phyloP scores from a whole-genome alignment of 2,329 filamentous ascomycete genomes.

The Aspergillus pseudotamarii region DNA sequence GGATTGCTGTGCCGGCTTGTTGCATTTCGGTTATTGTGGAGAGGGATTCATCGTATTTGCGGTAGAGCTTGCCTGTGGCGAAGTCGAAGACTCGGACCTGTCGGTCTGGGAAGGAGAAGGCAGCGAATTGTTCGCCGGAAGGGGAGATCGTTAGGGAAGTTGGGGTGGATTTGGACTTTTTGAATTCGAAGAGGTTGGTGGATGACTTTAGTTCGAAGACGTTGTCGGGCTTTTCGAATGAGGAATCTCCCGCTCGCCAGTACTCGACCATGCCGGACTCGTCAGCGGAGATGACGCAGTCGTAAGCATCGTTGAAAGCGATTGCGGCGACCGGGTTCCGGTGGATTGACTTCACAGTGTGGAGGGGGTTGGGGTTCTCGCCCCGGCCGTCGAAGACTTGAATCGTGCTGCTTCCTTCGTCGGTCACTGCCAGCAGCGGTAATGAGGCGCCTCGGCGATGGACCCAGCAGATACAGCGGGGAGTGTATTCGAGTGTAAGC shows the following conservation, averaged over 20 bases:
- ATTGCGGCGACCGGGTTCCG: slow-evolving; percentile 79
- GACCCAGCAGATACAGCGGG: slow-evolving; percentile 87
- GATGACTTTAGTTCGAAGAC: slow-evolving; percentile 93
- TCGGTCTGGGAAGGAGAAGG: slow-evolving; percentile 88
- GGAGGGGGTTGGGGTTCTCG: slow-evolving; percentile 73
- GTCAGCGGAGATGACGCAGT: slow-evolving; percentile 90
- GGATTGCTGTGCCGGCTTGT: slow-evolving; percentile 80
- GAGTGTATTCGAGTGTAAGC: slow-evolving; percentile 73
- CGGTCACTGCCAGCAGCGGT: slow-evolving; percentile 81
- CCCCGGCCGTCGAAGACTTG: slow-evolving; percentile 88
- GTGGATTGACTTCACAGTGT: slow-evolving; percentile 79
- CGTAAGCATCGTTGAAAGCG: slow-evolving; percentile 83
- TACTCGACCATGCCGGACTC: slow-evolving; percentile 95
- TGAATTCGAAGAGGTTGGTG: slow-evolving; percentile 95
- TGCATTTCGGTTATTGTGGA: slow-evolving; percentile 91
- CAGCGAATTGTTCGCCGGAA: slow-evolving; percentile 80
- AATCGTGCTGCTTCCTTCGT: slow-evolving; percentile 71
- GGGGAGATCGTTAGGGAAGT: slow-evolving; percentile 83
- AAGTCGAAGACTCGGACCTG: slow-evolving; percentile 96
- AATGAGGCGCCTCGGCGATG: slow-evolving; percentile 85
- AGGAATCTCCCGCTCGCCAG: slow-evolving; percentile 74
- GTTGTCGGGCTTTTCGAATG: slow-evolving; percentile 85
- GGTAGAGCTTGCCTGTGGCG: slow-evolving; percentile 79
- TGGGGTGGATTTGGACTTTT: slow-evolving; percentile 86
- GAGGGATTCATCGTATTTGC: slow-evolving; percentile 94